Percentiles rank a stretch among this genome's conserved stretches.
Conservation (phyloP, 1,284 basidiomycete species). For the Limonomyces culmigenus region DNA sequence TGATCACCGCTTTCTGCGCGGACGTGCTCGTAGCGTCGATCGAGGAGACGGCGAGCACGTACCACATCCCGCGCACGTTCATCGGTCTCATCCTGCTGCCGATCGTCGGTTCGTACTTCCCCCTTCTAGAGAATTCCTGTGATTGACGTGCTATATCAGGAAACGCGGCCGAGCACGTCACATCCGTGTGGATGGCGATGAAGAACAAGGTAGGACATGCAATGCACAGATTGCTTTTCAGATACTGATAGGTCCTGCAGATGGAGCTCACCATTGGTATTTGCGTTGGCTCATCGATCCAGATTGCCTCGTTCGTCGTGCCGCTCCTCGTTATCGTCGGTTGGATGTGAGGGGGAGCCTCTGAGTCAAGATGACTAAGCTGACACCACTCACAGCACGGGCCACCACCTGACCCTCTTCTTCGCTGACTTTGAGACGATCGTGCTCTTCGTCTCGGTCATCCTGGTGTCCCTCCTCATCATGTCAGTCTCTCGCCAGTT, state of each 20-base stretch:
- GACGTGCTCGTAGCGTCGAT: constrained; percentile 81
- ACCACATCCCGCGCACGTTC: constrained; percentile 69
- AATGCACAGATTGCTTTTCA: too few relatives aligned
- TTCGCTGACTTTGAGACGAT: constrained; percentile 78
- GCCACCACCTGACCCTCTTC: constrained; percentile 67
- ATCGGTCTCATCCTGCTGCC: constrained; percentile 64
- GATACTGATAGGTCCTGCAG: too few relatives aligned
- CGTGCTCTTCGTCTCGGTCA: constrained; percentile 68
- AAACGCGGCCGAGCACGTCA: constrained; percentile 70
- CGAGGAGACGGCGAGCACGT: constrained; percentile 72
- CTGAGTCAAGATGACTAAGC: constrained; percentile 3
- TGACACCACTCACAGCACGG: constrained; percentile 7
- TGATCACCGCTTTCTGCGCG: constrained; percentile 77
- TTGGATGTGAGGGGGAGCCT: constrained; percentile 39
- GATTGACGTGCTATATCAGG: constrained; percentile 23
- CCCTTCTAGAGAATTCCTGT: background rate
- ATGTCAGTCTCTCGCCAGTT: constrained; percentile 33
- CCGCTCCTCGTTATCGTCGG: constrained; percentile 73
- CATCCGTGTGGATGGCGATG: constrained; percentile 83
- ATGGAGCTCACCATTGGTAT: constrained; percentile 83
- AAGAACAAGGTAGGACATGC: too few relatives aligned
- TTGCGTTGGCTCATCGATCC: constrained; percentile 82
- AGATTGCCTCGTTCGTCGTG: constrained; percentile 81
- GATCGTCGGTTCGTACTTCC: constrained; percentile 41
- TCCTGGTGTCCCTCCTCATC: constrained; percentile 68